Base-by-base conservation (phyloP, 2,329 filamentous ascomycete species). In the Pestalotiopsis fici region DNA sequence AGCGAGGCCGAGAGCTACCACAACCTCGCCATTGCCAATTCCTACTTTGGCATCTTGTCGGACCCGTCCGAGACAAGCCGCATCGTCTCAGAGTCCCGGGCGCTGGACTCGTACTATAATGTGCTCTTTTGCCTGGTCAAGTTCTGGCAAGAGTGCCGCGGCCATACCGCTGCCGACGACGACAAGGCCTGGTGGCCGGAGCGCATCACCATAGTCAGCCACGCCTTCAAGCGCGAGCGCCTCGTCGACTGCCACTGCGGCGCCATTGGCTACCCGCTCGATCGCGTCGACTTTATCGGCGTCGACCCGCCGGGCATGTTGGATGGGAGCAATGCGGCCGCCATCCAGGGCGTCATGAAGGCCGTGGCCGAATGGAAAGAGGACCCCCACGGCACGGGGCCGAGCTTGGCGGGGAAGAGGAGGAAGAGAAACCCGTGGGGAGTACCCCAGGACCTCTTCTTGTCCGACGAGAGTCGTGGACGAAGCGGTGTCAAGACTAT, bases 31-130 rank as follows among this genome's bases (percentile, higher is more conserved):
- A 68, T 70, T 0, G 77, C 81, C 35, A 85, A 88, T 74, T 69
- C 70, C 11, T 85, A 83, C 70, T 89, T 86, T 76, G 75, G 71
- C 12, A 73, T 84, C 13, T 64, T 83, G 6, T 66, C 75, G 1
- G 59, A 70, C 15, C 59, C 59, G 2, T 57, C 69, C 2, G 55
- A 65, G 1, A n/a, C 25, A 1, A 18, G 67, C 23, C 82, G 82
- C 27, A 81, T 93, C 21, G 75, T 88, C 0, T 74, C 88, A 2
- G 94, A 97, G 75, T 86, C 90, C 9, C 85, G 87, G 65, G 93
- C 95, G 0, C 89, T 95, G 1, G 95, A 98, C 78, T 95, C 92
- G 1, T 95, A 93, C 75, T 91, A 94, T 76, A 97, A 97, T 76
- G 81, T 97, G 4, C 80, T 97, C 18, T 94, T 95, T 76, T 91